phyloP scores from a whole-genome alignment of 805 yeast species.

The Starmerella roubikii region DNA sequence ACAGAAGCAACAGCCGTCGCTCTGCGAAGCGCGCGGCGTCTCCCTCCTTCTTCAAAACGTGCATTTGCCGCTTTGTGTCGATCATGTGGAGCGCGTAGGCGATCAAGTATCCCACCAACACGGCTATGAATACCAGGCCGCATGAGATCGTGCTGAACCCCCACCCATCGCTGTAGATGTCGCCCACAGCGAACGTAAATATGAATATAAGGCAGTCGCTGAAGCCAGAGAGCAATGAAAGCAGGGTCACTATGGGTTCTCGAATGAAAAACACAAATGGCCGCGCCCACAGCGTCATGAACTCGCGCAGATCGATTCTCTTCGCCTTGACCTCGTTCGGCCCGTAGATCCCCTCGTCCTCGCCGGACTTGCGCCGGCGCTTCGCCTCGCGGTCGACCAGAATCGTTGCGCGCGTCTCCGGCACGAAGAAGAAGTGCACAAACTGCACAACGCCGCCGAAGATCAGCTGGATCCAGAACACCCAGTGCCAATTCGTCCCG shows the following conservation, averaged over 20 bases:
- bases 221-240: constrained; percentile 31
- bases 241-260: constrained; percentile 31
- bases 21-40: constrained; percentile 19
- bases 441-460: constrained; percentile 37
- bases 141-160: constrained; percentile 24
- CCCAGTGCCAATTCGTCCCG: constrained; percentile 47
- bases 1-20: constrained; percentile 22
- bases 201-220: constrained; percentile 32
- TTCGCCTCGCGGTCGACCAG: constrained; percentile 30
- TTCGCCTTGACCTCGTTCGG: constrained; percentile 20
- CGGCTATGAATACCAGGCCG: constrained; percentile 28
- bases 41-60: constrained; percentile 24
- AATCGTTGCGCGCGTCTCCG: constrained; percentile 28
- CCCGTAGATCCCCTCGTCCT: constrained; percentile 28
- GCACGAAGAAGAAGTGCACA: constrained; percentile 27
- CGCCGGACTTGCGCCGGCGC: constrained; percentile 27
- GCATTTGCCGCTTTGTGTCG: constrained; percentile 27
- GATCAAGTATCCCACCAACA: constrained; percentile 28
- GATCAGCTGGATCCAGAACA: constrained; percentile 43
- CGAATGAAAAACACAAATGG: constrained; percentile 31
- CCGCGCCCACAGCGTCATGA: constrained; percentile 25
- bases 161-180: constrained; percentile 32
- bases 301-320: constrained; percentile 8
- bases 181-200: constrained; percentile 28
- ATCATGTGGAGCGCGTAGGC: constrained; percentile 28